Percentiles rank a stretch among this genome's conserved stretches.
Evolutionary conservation across 345 rosid genomes (phyloP).

Genomic region (Aquilaria malaccensis): DNA sequence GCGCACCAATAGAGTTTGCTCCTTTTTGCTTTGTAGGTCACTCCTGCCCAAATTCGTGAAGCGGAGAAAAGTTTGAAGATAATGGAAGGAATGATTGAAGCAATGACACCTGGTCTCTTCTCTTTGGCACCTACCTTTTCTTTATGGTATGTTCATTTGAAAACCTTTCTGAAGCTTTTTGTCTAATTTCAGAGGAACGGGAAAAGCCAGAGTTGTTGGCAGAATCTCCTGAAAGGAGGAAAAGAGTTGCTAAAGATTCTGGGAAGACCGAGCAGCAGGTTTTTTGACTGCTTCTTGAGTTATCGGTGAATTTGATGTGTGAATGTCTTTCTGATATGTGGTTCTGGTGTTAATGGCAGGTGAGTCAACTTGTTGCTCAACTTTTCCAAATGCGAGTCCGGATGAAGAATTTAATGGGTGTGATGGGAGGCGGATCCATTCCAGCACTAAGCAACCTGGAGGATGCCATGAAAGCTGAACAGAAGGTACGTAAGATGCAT

Average conservation of each 20-base stretch:
- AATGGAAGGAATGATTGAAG: conserved; percentile 91
- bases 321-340: conserved; percentile 7
- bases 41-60: conserved; percentile 92
- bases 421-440: conserved; percentile 90
- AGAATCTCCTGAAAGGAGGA: conserved; percentile 75
- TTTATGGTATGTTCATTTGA: background rate
- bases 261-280: conserved; percentile 93
- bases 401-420: conserved; percentile 96
- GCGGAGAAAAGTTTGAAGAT: conserved; percentile 81
- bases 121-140: conserved; percentile 5
- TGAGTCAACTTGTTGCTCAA: conserved; percentile 93
- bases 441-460: conserved; percentile 85
- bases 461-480: conserved; percentile 72
- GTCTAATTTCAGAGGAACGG: conserved; percentile 65
- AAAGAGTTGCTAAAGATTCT: conserved; percentile 75
- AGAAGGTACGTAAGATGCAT: conserved; percentile 47
- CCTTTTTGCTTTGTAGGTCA: conserved; percentile 35
- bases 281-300: conserved; percentile 11
- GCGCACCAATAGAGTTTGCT: background rate
- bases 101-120: conserved; percentile 82
- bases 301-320: background rate
- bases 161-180: conserved; percentile 7
- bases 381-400: conserved; percentile 92
- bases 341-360: conserved; percentile 35
- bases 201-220: conserved; percentile 92